Base-by-base conservation (phyloP, 805 yeast species). In the Teunomyces barrocoloradensis region DNA sequence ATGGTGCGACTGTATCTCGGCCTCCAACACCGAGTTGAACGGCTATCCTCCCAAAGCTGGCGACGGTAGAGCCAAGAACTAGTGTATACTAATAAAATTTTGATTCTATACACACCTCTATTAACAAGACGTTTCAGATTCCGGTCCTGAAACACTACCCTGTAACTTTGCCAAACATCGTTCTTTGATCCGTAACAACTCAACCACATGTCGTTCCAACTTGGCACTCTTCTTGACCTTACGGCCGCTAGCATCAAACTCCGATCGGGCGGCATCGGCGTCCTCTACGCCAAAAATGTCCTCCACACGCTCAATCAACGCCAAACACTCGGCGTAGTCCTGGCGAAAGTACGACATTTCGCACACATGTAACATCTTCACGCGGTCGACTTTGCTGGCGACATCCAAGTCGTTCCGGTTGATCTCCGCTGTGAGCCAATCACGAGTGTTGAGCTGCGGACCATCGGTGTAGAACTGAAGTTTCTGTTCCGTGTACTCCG, bases 341-440 rank as follows among this genome's bases (percentile, higher is more conserved):
- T 78, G 69, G 42, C 68, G 56, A 59, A 69, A 89, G 58, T 84
- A 89, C 2, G 82, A 74, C 50, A 82, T 67, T 53, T 87, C 90
- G 28, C 87, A 75, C 7, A 82, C 80, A 49, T 81, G 80, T 40
- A 82, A 72, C 25, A 85, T 58, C 39, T 69, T 69, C 12, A 76
- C 81, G 43, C 89, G 68, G 43, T 79, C 82, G 2, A 80, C 72
- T 53, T 87, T 87, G 32, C 56, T 53, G 17, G 50, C 36, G 13
- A 69, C 58, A 6, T 67, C 58, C 18, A 71, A 51, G 1, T 63
- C 43, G 27, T 71, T 66, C 2, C 69, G 43, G 1, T 44, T 53
- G 0, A 55, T 45, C 4, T 44, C 51, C 20, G 68, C 59, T 17
- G 58, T 67, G 3, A 79, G 65, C 80, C 82, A 77, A 37, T 64